Evolutionary conservation across 2,329 filamentous ascomycete species (phyloP), one percentile per base, ranked within the genome.

Genomic region (Penicillium nordicum): DNA sequence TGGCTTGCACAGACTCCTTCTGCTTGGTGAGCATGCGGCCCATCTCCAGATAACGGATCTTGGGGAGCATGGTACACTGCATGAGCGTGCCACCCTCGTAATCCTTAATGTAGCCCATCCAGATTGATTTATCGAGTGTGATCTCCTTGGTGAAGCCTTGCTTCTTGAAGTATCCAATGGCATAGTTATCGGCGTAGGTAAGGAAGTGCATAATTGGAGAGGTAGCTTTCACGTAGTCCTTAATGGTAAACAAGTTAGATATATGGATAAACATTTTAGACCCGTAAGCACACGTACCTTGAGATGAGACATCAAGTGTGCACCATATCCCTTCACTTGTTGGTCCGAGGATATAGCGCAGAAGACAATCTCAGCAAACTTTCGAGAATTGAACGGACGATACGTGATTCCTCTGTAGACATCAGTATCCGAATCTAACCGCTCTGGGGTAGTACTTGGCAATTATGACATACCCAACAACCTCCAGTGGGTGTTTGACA

Each of bases 81-180:
- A 99, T 99, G 59, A 99, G 96, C 0, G 94, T 99, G 57, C 94
- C 94, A 56, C 94, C 94, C 76, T 99, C 94, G 73, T 99, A 99
- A 72, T 99, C 94, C 72, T 99, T 99, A 79, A 99, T 99, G 69
- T 97, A 99, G 3, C 94, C 94, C 94, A 97, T 97, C 94, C 94
- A 99, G 4, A 91, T 87, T 2, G 88, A 86, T 67, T 87, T 89
- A 57, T 94, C 89, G 0, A 99, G 84, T 0, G 92, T 96, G 62
- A 99, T 97, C 67, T 99, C 93, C 73, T 99, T 99, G 1, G 94
- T 97, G 70, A 99, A 99, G 0, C 94, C 94, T 72, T 99, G 94
- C 73, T 99, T 99, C 75, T 97, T 96, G 76, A 99, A 99, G 74
- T 97, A 99, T 11, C 94, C 94, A 63, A 96, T 99, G 38, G 94